A percentile compares a stretch with the other conserved stretches of the same genome.
These are phyloP conservation scores for Pythium periplocum DNA, from an alignment of 352 stramenopile species.

Conservation along the genomic window DNA sequence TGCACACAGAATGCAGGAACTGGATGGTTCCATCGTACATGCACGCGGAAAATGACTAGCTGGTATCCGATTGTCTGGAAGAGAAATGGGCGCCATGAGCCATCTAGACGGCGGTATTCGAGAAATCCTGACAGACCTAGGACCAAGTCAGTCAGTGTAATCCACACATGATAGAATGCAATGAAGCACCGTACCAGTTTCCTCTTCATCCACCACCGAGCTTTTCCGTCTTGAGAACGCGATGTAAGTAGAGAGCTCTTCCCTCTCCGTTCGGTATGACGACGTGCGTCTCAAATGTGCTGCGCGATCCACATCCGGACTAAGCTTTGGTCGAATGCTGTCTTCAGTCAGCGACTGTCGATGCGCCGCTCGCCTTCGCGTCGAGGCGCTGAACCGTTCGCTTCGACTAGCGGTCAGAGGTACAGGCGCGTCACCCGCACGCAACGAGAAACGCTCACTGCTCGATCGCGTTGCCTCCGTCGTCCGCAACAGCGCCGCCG, in stretches of 20 bases:
- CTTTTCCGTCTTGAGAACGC: slow-evolving; percentile 48
- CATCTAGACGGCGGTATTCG: slow-evolving; percentile 67
- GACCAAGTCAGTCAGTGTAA: background rate
- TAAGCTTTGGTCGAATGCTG: background rate
- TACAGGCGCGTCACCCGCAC: too few species aligned
- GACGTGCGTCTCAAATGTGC: slow-evolving; percentile 5
- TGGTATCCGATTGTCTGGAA: slow-evolving; percentile 71
- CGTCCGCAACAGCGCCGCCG: too few species aligned
- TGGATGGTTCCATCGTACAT: slow-evolving; percentile 24
- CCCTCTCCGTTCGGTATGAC: slow-evolving; percentile 8
- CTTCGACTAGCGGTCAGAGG: too few species aligned
- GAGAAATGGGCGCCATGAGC: slow-evolving; percentile 66
- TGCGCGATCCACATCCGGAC: slow-evolving; percentile 2
- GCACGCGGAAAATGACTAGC: slow-evolving; percentile 63
- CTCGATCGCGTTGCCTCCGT: too few species aligned
- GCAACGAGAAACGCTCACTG: too few species aligned
- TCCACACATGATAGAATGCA: background rate
- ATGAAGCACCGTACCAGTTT: slow-evolving; percentile 5
- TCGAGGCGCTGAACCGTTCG: too few species aligned
- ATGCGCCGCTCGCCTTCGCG: too few species aligned
- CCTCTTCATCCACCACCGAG: slow-evolving; percentile 41
- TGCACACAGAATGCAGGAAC: too few species aligned
- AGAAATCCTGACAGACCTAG: slow-evolving; percentile 48
- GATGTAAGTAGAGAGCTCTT: slow-evolving; percentile 56
- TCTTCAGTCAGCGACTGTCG: slow-evolving; percentile 11